Evolutionary conservation across 495 filamentous ascomycete genomes (phyloP), one percentile per base, ranked within the genome.

Genomic region (Pyronema omphalodes): DNA sequence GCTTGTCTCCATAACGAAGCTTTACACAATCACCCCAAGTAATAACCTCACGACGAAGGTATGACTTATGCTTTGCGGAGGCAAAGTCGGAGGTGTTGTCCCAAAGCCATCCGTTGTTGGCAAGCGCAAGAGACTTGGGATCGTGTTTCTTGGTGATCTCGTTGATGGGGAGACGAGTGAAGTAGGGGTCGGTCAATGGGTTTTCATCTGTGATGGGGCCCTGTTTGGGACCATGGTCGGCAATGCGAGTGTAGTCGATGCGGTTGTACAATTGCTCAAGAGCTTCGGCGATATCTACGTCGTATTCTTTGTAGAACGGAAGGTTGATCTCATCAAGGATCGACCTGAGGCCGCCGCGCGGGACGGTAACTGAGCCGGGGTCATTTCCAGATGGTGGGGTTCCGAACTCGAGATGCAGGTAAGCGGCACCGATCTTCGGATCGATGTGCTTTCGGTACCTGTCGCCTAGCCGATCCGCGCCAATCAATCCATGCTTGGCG

Each of bases 81-180:
- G 93, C 93, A 65, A 94, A 89, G 67, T 99, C 93, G 19, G 83
- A 78, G 68, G 96, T 76, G 11, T 91, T 88, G 57, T 85, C 87
- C 93, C 93, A 99, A 15, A 96, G 86, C 93, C 93, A 99, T 54
- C 93, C 93, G 64, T 99, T 99, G 69, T 94, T 95, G 34, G 82
- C 88, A 14, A 99, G 69, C 3, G 86, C 85, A 36, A 96, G 70
- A 46, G 83, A 79, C 54, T 83, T 83, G 1, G 78, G 71, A 43
- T 79, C 78, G 62, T 94, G 81, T 66, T 84, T 81, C 56, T 76
- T 75, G 0, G 93, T 94, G 33, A 72, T 74, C 6, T 83, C 78
- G 57, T 94, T 94, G 34, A 73, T 63, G 1, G 91, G 86, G 18
- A 99, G 76, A 12, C 93, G 80, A 5, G 89, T 94, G 69, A 99